Evolutionary conservation across 306 rosid species (phyloP), one percentile per base, ranked within the genome.

Genomic region (Chamaecrista fasciculata): DNA sequence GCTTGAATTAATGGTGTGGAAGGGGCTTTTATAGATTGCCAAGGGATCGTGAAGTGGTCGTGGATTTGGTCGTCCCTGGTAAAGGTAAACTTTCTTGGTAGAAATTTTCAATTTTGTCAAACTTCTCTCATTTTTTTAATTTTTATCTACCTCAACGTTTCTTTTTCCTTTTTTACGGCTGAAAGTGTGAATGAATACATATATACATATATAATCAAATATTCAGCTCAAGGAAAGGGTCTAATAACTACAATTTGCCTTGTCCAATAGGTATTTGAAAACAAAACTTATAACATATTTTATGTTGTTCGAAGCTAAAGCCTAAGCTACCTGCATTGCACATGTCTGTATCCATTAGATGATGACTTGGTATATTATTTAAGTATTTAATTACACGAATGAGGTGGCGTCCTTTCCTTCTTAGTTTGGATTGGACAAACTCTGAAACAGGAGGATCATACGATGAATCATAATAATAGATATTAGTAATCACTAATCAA

Each of bases 21-120:
- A 28, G 47, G 77, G 77, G 60, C 23, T 16, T 74, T 69, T 79
- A 79, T 74, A 44, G 9, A 46, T 14, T 18, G 20, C 58, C 67
- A 73, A 53, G 26, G 14, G 25, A 47, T 62, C 34, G 25, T 24
- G 6, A 3, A 28, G 50, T 79, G 51, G 29, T 66, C 2, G 39
- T 28, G 49, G 79, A 79, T 29, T 79, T 69, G 69, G 83, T 79
- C 26, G 50, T 14, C 15, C 15, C 10, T 2, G 18, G 0, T 26
- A 44, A 42, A 1, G 15, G 34, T 11, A 62, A 72, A 40, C 42
- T 2, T 62, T 21, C 31, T 44, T 53, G 29, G 78, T 58, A 66
- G 14, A 21, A 49, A 58, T 49, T 62, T 47, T 71, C 62, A 21
- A 44, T 10, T 14, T 34, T 43, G 20, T n/a, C 42, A 8, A 48